Evolutionary conservation across 148 eudicot species (phyloP), one percentile per base, ranked within the genome.

Genomic region (Gaultheria prostrata): DNA sequence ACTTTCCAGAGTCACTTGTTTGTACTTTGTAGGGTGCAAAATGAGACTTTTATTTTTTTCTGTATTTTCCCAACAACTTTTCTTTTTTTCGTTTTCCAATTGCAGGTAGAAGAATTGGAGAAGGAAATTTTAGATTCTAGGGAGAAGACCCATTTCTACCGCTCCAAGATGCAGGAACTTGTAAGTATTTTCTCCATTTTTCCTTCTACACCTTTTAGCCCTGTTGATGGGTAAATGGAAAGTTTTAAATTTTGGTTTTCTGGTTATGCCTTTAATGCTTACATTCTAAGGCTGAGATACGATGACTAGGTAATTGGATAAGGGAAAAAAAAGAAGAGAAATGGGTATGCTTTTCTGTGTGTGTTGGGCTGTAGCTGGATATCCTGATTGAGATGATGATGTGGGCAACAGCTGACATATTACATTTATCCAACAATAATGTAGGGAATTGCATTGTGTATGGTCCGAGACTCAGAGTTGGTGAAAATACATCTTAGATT

Each of bases 111-210:
- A 86, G 98, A 97, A 76, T 75, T 97, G 88, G 99, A 97, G 89
- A 95, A 97, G 89, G 98, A 97, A 61, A 95, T 97, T 77, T 83
- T 89, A 80, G 99, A 97, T 74, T 87, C 99, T 50, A 92, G 89
- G 82, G 93, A 97, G 81, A 93, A 95, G 86, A 93, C 86, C 83
- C 95, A 95, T 82, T 95, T 92, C 89, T 97, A 86, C 88, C 94
- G 94, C 75, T 86, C 92, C 83, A 97, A 95, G 90, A 95, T 97
- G 98, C 99, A 97, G 84, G 99, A 97, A 89, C 89, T 97, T 84
- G 99, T 95, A 85, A 89, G 98, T 91, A 71, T 77, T 75, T 30
- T 72, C 82, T 77, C 74, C 8, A 2, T 24, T 63, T 76, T 51
- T 6, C 24, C 35, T 33, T 28, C 13, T 4, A 79, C 6, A 32